Base-by-base conservation (phyloP, 2,329 filamentous ascomycete genomes). In the Curvularia spicifera region DNA sequence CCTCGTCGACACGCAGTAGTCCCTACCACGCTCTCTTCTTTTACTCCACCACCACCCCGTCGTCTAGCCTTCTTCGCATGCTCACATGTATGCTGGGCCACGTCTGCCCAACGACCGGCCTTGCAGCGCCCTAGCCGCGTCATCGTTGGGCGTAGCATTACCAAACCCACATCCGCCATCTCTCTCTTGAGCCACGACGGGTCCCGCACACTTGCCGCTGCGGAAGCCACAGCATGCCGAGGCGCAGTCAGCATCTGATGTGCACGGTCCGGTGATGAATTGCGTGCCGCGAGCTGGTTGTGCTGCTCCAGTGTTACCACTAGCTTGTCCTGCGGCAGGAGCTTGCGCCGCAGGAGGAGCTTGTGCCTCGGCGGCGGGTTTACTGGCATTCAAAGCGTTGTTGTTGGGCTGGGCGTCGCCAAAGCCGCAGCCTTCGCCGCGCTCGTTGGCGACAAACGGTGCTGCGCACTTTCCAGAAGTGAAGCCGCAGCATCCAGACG, bases 211-310 rank as follows among this genome's bases (percentile, higher is more conserved):
- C 45, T 70, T 72, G 12, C 72, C 72, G 44, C 59, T 59, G 12
- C 71, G 71, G 55, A 74, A 74, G 1, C 72, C 76, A 60, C 76
- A 78, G 63, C 76, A 78, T 13, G 67, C 71, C 20, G 72, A 71
- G 3, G 73, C 74, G 47, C 77, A 79, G 56, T 78, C 76, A 5
- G 76, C 75, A 51, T 78, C 76, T 4, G 72, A 71, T 2, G 65
- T 61, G 47, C 77, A 79, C 7, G 69, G 52, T 1, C 76, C 77
- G 15, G 76, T 78, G 64, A 79, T 78, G 68, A 78, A 79, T 53
- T 79, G 77, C 3, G 63, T 74, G 31, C 70, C 75, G 15, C 60
- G 43, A 22, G 39, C 52, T 15, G 37, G n/a, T 37, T 39, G 3
- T 22, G 43, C 40, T 52, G 18, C 10, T 42, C 9, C 20, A 6